Conservation (phyloP, 1,284 basidiomycete species). For the Inonotus obliquus region DNA sequence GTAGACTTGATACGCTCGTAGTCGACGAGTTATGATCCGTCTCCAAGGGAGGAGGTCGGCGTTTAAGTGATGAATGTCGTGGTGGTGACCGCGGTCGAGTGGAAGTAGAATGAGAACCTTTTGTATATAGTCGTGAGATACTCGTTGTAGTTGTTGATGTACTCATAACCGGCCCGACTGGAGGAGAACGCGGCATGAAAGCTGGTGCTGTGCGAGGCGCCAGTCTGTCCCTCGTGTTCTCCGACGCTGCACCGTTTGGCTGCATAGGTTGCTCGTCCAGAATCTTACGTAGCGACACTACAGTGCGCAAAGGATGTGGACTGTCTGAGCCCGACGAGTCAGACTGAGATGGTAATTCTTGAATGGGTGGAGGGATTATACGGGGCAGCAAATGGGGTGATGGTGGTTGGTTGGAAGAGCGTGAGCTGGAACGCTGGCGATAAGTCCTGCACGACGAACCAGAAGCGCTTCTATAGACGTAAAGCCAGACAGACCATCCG, state of each 20-base stretch:
- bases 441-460: slow-evolving; percentile 19
- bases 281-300: slow-evolving; percentile 63
- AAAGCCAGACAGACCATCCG: background rate
- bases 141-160: slow-evolving; percentile 71
- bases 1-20: background rate
- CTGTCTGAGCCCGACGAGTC: slow-evolving; percentile 39
- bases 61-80: slow-evolving; percentile 50
- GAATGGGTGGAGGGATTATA: slow-evolving; percentile 49
- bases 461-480: slow-evolving; percentile 10
- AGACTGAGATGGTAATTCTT: slow-evolving; percentile 48
- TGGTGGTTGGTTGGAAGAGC: slow-evolving; percentile 29
- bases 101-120: slow-evolving; percentile 45
- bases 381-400: slow-evolving; percentile 27
- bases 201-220: slow-evolving; percentile 21
- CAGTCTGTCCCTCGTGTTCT: slow-evolving; percentile 20
- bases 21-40: background rate
- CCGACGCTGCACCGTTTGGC: slow-evolving; percentile 27
- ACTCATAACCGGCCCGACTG: slow-evolving; percentile 44
- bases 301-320: slow-evolving; percentile 49
- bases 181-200: slow-evolving; percentile 40
- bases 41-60: slow-evolving; percentile 31
- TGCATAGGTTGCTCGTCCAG: slow-evolving; percentile 45
- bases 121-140: slow-evolving; percentile 65
- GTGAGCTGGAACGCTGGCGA: slow-evolving; percentile 30
- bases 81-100: slow-evolving; percentile 51